Evolutionary conservation across 805 yeast species (phyloP).

Genomic region (Danielozyma ontarioensis): DNA sequence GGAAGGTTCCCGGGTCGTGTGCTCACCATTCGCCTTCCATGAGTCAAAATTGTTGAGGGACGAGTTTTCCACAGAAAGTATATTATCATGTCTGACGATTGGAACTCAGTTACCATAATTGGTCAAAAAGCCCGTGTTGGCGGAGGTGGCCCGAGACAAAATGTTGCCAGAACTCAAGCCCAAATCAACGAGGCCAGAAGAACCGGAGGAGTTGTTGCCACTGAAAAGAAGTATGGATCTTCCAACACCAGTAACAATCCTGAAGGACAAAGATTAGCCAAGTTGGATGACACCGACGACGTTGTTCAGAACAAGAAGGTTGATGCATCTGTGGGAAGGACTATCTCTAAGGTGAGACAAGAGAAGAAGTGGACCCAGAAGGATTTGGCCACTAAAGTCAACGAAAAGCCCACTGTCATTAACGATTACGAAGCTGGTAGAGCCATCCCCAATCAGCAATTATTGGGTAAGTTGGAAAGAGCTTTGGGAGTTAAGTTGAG

Average conservation of each 20-base stretch:
- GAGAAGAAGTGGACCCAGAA: conserved; percentile 90
- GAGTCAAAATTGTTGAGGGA: too few relatives aligned
- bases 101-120: conserved; percentile 88
- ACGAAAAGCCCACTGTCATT: conserved; percentile 92
- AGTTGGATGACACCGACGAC: conserved; percentile 88
- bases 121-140: conserved; percentile 88
- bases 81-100: conserved; percentile 49
- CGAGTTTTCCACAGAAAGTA: too few relatives aligned
- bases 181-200: conserved; percentile 93
- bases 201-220: conserved; percentile 80
- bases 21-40: too few relatives aligned
- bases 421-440: conserved; percentile 97
- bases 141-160: conserved; percentile 80
- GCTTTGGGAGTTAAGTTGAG: conserved; percentile 91
- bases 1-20: conserved; percentile 3
- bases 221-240: conserved; percentile 84
- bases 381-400: conserved; percentile 91
- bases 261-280: conserved; percentile 94
- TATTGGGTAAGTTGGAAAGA: conserved; percentile 88
- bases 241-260: conserved; percentile 59
- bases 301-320: conserved; percentile 89
- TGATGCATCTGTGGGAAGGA: conserved; percentile 79
- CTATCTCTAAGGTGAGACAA: conserved; percentile 78
- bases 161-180: conserved; percentile 72
- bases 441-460: conserved; percentile 94